Conservation (phyloP, 495 filamentous ascomycete species). For the Polyplosphaeria fusca region DNA sequence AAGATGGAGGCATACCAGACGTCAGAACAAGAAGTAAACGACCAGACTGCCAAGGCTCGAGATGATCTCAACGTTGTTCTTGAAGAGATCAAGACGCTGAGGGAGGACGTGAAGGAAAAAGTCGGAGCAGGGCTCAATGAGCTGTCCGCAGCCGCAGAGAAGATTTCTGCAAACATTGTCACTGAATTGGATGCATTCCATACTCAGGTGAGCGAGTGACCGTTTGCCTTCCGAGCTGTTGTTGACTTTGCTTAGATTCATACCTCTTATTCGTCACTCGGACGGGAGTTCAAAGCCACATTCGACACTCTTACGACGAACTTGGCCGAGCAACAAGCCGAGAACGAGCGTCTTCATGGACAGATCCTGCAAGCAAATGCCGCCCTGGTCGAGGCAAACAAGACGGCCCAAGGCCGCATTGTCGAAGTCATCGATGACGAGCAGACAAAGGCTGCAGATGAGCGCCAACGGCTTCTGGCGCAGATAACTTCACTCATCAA, state of each 20-base stretch:
- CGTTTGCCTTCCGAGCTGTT: background rate
- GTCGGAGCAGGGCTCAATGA: conserved; percentile 83
- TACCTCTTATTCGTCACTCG: conserved; percentile 78
- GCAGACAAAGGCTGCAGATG: conserved; percentile 64
- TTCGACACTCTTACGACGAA: conserved; percentile 77
- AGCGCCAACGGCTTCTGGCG: conserved; percentile 67
- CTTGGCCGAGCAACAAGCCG: conserved; percentile 70
- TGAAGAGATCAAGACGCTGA: conserved; percentile 83
- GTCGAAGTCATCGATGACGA: conserved; percentile 74
- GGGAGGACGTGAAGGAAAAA: conserved; percentile 79
- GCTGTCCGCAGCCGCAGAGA: conserved; percentile 77
- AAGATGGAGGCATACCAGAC: conserved; percentile 63
- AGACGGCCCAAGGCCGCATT: conserved; percentile 62
- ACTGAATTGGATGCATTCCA: conserved; percentile 80
- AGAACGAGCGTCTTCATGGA: conserved; percentile 66
- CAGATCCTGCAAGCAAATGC: conserved; percentile 67
- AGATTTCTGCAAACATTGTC: conserved; percentile 87
- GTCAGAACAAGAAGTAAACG: conserved; percentile 63
- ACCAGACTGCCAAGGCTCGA: conserved; percentile 66
- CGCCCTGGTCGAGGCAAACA: conserved; percentile 62
- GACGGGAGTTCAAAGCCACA: conserved; percentile 79
- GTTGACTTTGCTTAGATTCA: conserved; percentile 59
- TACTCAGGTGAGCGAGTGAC: conserved; percentile 51
- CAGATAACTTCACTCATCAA: conserved; percentile 76
- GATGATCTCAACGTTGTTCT: conserved; percentile 87